These are phyloP conservation scores for Prototheca stagnorum DNA, from an alignment of 163 green algal species.

Conservation along the genomic window DNA sequence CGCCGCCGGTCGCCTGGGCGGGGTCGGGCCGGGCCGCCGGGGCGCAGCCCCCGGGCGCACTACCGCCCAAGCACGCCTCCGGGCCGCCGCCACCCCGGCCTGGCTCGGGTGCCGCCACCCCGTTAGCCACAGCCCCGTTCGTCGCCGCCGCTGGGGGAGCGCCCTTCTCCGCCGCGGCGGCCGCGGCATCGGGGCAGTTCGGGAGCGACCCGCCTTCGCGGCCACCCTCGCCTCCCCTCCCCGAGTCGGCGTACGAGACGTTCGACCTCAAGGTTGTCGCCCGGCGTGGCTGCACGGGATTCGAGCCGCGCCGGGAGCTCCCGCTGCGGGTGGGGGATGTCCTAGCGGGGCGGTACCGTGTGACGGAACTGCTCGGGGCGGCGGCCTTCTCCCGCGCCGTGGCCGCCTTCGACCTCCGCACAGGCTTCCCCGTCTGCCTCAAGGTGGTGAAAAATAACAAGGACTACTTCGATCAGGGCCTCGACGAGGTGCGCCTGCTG, in stretches of 20 bases:
- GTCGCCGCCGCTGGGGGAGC: too few relatives aligned
- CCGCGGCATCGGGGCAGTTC: too few relatives aligned
- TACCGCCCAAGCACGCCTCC: too few relatives aligned
- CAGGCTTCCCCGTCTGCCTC: conserved; percentile 73
- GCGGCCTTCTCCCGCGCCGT: conserved; percentile 81
- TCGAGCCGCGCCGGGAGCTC: conserved; percentile 72
- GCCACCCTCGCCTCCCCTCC: too few relatives aligned
- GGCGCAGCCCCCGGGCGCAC: too few relatives aligned
- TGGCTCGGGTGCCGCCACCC: too few relatives aligned
- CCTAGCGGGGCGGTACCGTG: conserved; percentile 58
- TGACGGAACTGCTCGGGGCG: conserved; percentile 38
- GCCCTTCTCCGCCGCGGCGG: too few relatives aligned
- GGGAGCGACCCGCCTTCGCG: too few relatives aligned
- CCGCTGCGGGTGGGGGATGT: conserved; percentile 41
- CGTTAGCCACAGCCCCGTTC: too few relatives aligned
- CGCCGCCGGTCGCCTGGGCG: too few relatives aligned
- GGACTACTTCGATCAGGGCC: conserved; percentile 89
- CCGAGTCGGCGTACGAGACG: conserved; percentile 53
- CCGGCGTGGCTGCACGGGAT: conserved; percentile 54
- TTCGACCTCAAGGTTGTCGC: conserved; percentile 67
- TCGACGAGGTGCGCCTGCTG: conserved; percentile 93
- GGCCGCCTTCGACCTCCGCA: conserved; percentile 74
- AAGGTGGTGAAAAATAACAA: conserved; percentile 98
- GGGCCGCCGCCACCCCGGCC: too few relatives aligned
- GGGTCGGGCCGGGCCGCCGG: too few relatives aligned